phyloP scores from a whole-genome alignment of 768 basidiomycete species.

The Agrocybe chaxingu region DNA sequence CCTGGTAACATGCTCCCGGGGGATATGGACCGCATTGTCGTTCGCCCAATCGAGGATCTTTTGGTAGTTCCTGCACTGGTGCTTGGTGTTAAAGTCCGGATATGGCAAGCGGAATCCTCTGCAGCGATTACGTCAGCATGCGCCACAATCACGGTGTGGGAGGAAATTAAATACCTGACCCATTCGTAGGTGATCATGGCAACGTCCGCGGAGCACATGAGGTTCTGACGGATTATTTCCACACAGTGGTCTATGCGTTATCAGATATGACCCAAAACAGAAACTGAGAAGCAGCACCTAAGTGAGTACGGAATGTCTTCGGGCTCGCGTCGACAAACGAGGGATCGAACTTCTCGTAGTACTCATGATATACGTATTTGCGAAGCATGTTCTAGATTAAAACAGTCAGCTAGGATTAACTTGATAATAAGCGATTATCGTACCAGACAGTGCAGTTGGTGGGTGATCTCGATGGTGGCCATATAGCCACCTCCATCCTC shows the following conservation, averaged over 20 bases:
- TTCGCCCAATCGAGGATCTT: slow-evolving; percentile 7
- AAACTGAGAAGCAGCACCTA: too few species aligned
- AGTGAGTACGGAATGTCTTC: background rate
- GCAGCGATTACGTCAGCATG: background rate
- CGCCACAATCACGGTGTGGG: too few species aligned
- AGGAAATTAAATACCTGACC: slow-evolving; percentile 4
- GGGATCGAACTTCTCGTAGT: slow-evolving; percentile 7
- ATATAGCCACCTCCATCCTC: slow-evolving; percentile 9
- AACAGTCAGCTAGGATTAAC: too few species aligned
- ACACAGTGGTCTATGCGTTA: slow-evolving; percentile 5
- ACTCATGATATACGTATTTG: slow-evolving; percentile 4
- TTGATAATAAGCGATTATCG: too few species aligned
- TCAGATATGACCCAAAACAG: background rate
- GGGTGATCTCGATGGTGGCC: slow-evolving; percentile 1
- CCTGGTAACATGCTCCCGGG: slow-evolving; percentile 1
- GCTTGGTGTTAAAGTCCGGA: slow-evolving; percentile 7
- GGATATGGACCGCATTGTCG: slow-evolving; percentile 1
- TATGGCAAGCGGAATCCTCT: slow-evolving; percentile 10
- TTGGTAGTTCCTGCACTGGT: slow-evolving; percentile 9
- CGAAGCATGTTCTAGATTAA: slow-evolving; percentile 9
- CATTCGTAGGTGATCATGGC: slow-evolving; percentile 11
- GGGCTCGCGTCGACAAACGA: slow-evolving; percentile 1
- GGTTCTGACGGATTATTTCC: slow-evolving; percentile 8
- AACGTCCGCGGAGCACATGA: slow-evolving; percentile 9
- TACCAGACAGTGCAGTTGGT: slow-evolving; percentile 8